Conservation (phyloP, 1,284 basidiomycete species). For the Cystobasidiaceae sp. region DNA sequence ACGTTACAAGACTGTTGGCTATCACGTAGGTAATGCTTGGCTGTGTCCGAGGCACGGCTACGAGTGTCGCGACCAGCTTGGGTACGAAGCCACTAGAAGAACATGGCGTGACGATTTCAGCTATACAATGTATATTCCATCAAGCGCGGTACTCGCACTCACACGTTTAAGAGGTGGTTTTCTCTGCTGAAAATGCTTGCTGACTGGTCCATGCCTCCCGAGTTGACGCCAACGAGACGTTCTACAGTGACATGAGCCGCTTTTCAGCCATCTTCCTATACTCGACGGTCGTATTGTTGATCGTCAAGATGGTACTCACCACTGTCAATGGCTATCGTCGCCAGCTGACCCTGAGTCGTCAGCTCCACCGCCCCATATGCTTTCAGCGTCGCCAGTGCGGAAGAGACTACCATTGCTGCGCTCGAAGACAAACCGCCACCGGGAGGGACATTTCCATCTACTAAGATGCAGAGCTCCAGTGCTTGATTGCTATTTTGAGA, state of each 20-base stretch:
- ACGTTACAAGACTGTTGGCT: slow-evolving; percentile 77
- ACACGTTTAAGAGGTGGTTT: slow-evolving; percentile 40
- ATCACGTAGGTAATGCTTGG: slow-evolving; percentile 60
- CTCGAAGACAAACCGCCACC: slow-evolving; percentile 69
- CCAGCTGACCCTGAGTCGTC: slow-evolving; percentile 62
- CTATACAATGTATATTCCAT: too few relatives aligned
- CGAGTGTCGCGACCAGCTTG: slow-evolving; percentile 59
- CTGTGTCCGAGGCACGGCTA: slow-evolving; percentile 51
- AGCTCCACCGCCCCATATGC: slow-evolving; percentile 54
- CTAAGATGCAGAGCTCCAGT: slow-evolving; percentile 61
- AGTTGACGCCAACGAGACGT: slow-evolving; percentile 57
- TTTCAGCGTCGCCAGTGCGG: slow-evolving; percentile 65
- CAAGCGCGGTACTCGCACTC: too few relatives aligned
- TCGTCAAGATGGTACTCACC: too few relatives aligned
- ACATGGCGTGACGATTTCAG: too few relatives aligned
- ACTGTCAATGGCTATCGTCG: slow-evolving; percentile 70
- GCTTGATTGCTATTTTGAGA: slow-evolving; percentile 45
- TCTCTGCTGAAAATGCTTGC: slow-evolving; percentile 39
- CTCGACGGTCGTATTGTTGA: too few relatives aligned
- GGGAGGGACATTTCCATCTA: slow-evolving; percentile 71
- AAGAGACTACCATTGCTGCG: slow-evolving; percentile 77
- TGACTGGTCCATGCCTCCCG: slow-evolving; percentile 48
- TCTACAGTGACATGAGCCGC: slow-evolving; percentile 52
- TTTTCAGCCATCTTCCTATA: too few relatives aligned
- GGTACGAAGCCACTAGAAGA: slow-evolving; percentile 67